Evolutionary conservation across 441 rosid genomes (phyloP), one percentile per base, ranked within the genome.

Genomic region (Euphorbia celastroides): DNA sequence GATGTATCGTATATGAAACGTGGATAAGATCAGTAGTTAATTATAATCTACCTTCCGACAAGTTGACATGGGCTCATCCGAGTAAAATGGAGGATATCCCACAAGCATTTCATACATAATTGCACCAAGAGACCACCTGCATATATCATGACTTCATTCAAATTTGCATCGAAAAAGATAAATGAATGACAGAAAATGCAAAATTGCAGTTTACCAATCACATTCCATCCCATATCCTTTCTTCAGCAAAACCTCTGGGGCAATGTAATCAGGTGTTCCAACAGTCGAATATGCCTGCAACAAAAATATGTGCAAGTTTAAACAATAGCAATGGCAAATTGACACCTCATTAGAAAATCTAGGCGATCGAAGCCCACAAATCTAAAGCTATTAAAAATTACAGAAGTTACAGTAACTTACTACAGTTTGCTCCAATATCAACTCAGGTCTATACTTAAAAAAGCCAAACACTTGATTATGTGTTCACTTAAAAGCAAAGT

Each of bases 51-150:
- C 96, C 95, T 92, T 92, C 74, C 98, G 81, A 84, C 98, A 92
- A 16, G 98, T 92, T 70, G 95, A 80, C 96, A 92, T 92, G 11
- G 96, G 93, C 60, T 89, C 98, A 55, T 92, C 98, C 8, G 96
- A 92, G 84, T 92, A 92, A 80, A 92, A 92, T 7, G 98, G 98
- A 17, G 98, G 96, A 81, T 79, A 92, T 52, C 98, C 98, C 59
- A 92, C 98, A 68, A 92, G 96, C 98, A 92, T 92, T 82, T 92
- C 97, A 80, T 93, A n/a, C n/a, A n/a, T n/a, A 68, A 93, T 93
- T 64, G 98, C 97, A 69, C 98, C 98, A 16, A 92, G 93, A 62
- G 98, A 92, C 98, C 96, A 92, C 98, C 98, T 92, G 76, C 23
- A 75, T 62, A 50, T 50, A 69, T 42, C 25, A 71, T 65, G 71